phyloP scores from a whole-genome alignment of 2,329 filamentous ascomycete genomes.

The Aspergillus brunneoviolaceus region DNA sequence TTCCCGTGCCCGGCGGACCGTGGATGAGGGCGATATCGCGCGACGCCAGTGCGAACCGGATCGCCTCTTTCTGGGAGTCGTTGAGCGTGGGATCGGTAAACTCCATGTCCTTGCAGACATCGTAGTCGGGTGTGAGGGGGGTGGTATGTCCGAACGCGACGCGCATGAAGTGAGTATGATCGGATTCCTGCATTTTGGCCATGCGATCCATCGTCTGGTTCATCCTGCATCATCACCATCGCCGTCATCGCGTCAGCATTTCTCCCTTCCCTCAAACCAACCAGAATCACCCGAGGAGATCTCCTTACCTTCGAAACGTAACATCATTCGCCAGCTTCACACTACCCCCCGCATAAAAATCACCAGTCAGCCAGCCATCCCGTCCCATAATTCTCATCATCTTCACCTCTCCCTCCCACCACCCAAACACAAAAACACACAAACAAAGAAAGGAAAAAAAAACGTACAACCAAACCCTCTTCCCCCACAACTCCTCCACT shows the following conservation, averaged over 20 bases:
- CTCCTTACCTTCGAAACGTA: conserved; percentile 59
- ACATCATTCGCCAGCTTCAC: conserved; percentile 67
- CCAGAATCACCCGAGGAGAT: neutral
- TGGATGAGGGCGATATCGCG: conserved; percentile 86
- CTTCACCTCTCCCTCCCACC: neutral
- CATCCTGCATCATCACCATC: conserved; percentile 47
- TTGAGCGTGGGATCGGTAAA: conserved; percentile 60
- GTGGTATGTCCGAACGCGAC: conserved; percentile 61
- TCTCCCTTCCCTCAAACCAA: too few species aligned
- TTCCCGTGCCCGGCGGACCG: conserved; percentile 92
- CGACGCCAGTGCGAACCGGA: conserved; percentile 79
- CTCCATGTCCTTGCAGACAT: conserved; percentile 47
- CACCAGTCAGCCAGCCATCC: neutral
- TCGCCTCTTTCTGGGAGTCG: conserved; percentile 62
- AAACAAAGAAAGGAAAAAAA: conserved; percentile 2
- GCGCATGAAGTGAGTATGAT: conserved; percentile 59
- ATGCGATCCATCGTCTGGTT: conserved; percentile 63
- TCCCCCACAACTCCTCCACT: conserved; percentile 52
- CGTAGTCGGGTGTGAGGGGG: conserved; percentile 52
- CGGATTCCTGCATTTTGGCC: conserved; percentile 55
- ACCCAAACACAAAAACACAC: neutral
- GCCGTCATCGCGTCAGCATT: neutral
- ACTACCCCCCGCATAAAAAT: conserved; percentile 38
- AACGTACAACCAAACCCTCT: conserved; percentile 64
- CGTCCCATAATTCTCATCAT: neutral